Evolutionary conservation across 202 grass and related monocot genomes (phyloP).

Genomic region (Carex sylvatica): DNA sequence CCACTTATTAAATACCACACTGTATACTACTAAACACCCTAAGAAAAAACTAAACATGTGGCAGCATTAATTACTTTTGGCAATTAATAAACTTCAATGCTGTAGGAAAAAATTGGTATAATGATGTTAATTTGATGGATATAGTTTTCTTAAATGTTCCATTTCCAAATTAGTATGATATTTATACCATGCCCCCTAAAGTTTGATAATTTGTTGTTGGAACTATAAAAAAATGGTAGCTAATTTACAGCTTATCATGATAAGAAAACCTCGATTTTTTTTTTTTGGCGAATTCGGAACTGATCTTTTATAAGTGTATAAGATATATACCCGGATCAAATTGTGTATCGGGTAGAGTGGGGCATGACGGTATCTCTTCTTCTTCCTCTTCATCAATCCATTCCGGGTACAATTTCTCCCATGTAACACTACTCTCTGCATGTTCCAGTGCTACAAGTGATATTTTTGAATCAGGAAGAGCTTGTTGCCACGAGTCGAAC

Average conservation of each 20-base stretch:
- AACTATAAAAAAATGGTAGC: background rate
- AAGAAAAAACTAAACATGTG: background rate
- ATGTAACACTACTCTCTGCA: slow-evolving; percentile 46
- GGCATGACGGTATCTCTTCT: slow-evolving; percentile 39
- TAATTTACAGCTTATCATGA: background rate
- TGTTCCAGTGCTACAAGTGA: slow-evolving; percentile 41
- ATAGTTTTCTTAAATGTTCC: background rate
- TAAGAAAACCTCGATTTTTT: background rate
- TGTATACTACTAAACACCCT: background rate
- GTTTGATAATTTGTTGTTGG: background rate
- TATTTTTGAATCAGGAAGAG: slow-evolving; percentile 15
- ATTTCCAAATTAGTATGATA: background rate
- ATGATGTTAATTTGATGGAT: background rate
- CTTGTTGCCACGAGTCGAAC: slow-evolving; percentile 38
- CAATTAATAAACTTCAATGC: background rate
- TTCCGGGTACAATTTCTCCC: slow-evolving; percentile 61
- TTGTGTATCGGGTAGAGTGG: slow-evolving; percentile 53
- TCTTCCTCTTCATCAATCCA: slow-evolving; percentile 73
- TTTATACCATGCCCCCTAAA: background rate
- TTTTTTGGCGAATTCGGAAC: background rate
- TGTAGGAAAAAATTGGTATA: background rate
- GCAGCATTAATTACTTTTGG: background rate
- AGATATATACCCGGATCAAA: background rate
- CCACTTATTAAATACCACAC: background rate
- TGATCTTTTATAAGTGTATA: background rate